Conservation (phyloP, 2,329 filamentous ascomycete species). For the Penicillium sp. region DNA sequence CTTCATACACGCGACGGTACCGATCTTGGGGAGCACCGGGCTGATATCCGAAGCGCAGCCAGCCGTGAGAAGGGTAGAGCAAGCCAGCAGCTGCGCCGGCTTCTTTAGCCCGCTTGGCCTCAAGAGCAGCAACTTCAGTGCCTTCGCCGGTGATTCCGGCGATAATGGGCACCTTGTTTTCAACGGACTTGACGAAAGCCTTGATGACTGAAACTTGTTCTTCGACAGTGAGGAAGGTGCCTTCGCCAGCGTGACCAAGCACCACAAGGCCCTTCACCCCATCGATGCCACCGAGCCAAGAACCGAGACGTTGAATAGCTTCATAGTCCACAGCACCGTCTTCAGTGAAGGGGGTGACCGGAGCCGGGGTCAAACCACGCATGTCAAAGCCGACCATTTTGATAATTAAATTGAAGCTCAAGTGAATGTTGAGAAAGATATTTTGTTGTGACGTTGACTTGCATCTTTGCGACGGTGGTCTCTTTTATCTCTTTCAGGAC, state of each 20-base stretch:
- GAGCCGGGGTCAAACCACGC: constrained; percentile 50
- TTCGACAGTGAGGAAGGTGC: constrained; percentile 51
- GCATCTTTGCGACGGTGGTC: neutral
- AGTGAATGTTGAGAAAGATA: neutral
- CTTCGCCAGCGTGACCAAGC: constrained; percentile 54
- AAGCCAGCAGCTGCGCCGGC: constrained; percentile 52
- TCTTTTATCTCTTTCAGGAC: neutral
- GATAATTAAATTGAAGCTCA: neutral
- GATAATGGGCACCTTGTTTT: constrained; percentile 51
- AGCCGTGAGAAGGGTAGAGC: constrained; percentile 53
- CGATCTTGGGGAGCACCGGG: constrained; percentile 52
- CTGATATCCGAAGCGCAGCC: constrained; percentile 56
- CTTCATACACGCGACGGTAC: constrained; percentile 51
- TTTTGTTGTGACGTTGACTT: neutral
- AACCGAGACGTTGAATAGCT: constrained; percentile 52
- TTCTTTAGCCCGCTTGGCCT: constrained; percentile 51
- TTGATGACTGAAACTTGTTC: constrained; percentile 52
- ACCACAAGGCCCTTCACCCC: constrained; percentile 55
- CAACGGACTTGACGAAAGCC: constrained; percentile 52
- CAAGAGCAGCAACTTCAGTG: constrained; percentile 51
- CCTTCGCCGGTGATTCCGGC: constrained; percentile 54
- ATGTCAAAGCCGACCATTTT: constrained; percentile 42
- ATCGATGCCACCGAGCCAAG: constrained; percentile 52
- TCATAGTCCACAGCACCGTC: constrained; percentile 51
- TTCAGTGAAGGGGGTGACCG: constrained; percentile 51